Conservation (phyloP, 2,329 filamentous ascomycete genomes). For the Orbilia ellipsospora region DNA sequence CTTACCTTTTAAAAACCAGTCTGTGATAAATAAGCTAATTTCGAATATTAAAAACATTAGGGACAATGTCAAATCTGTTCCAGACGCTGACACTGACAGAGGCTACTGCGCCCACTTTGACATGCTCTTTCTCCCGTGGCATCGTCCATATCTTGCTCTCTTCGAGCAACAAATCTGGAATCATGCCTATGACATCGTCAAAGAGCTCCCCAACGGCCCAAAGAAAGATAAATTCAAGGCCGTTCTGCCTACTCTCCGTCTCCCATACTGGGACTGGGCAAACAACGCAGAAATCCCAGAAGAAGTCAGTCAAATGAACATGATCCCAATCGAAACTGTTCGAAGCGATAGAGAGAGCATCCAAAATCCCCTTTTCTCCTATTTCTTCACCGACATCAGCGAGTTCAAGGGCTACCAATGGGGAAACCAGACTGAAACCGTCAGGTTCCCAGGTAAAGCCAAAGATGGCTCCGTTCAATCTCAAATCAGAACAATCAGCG, state of each 20-base stretch:
- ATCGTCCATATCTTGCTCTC: constrained; percentile 79
- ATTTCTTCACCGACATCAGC: constrained; percentile 66
- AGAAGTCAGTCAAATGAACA: constrained; percentile 41
- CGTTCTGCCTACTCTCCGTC: constrained; percentile 58
- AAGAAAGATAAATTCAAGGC: constrained; percentile 62
- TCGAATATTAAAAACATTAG: neutral
- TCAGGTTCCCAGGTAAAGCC: constrained; percentile 15
- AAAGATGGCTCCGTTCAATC: neutral
- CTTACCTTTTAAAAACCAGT: neutral
- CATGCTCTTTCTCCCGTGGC: constrained; percentile 78
- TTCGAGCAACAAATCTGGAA: constrained; percentile 62
- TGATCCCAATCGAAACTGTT: constrained; percentile 67
- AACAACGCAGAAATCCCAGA: constrained; percentile 61
- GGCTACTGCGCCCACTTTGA: constrained; percentile 31
- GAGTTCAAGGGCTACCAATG: constrained; percentile 27
- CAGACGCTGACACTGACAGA: constrained; percentile 5
- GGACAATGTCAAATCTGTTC: constrained; percentile 17
- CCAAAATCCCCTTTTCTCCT: constrained; percentile 72
- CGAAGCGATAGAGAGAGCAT: constrained; percentile 69
- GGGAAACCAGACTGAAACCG: constrained; percentile 26
- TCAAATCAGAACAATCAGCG: constrained; percentile 17
- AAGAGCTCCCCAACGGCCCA: constrained; percentile 63
- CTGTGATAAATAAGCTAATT: constrained; percentile 1
- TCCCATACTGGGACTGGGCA: constrained; percentile 68
- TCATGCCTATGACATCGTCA: constrained; percentile 62